Base-by-base conservation (phyloP, 305 asterid genomes). In the Solanum chacoense region DNA sequence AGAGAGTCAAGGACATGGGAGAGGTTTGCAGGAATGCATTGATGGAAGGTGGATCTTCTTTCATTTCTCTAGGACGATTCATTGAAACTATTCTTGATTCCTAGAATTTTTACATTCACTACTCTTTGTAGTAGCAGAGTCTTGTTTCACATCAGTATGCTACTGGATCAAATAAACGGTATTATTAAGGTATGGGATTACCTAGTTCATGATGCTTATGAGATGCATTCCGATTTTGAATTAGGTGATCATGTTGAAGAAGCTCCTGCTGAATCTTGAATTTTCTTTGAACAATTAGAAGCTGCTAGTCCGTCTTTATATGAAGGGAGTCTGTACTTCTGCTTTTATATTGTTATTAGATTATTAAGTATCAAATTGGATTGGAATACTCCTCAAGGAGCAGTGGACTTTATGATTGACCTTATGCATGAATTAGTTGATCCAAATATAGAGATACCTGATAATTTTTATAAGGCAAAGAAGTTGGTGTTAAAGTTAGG, bases 1-100 rank as follows among this genome's bases (percentile, higher is more conserved):
- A 22, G 89, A 91, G 92, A 90, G 93, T 91, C 91, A 91, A 91
- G 50, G 93, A 92, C 7, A 88, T 93, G 92, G 42, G 89, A 89
- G 77, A 76, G 63, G 92, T 89, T 55, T 91, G 91, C 11, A 92
- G 94, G 87, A 76, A 40, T 63, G 94, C 92, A 5, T 77, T 92
- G 90, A 6, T 11, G 22, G 63, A 50, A 4, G 63, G 63, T 50
- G 9, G 63, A 16, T 50, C 63, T 50, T 50, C 63, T 16, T 93
- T 87, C 85, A 72, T 28, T 12, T 89, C 92, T 22, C 75, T 87
- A 6, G 32, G 63, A 16, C 3, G 24, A 8, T 85, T 63, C 5
- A 3, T 3, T 35, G 63, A 85, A 85, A 65, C 88, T 18, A 85
- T 85, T 35, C 63, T 50, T 50, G 31, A 83, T 29, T 31, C 22